Evolutionary conservation across 2,329 filamentous ascomycete genomes (phyloP).

Genomic region (Neofusicoccum sp.): DNA sequence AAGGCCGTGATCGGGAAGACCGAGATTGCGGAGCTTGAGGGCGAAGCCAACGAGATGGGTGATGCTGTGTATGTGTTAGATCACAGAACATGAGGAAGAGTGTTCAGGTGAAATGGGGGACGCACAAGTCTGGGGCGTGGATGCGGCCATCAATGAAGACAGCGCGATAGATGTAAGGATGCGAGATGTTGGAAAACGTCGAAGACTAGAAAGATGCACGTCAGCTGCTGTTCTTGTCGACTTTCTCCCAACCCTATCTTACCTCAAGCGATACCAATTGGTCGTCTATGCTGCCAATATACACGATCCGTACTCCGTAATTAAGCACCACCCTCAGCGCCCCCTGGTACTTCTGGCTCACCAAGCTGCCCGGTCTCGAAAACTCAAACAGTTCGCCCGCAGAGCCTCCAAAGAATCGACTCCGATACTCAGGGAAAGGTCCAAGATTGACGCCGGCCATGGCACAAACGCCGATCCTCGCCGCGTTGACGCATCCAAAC

Average conservation of each 20-base stretch:
- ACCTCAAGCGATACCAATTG: constrained; percentile 92
- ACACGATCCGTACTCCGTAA: constrained; percentile 81
- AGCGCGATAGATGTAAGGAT: constrained; percentile 93
- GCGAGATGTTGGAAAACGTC: constrained; percentile 79
- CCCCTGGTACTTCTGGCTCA: constrained; percentile 79
- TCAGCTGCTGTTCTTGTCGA: neutral
- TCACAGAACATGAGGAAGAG: neutral
- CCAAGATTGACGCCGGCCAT: constrained; percentile 93
- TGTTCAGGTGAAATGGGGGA: neutral
- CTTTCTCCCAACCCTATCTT: constrained; percentile 28
- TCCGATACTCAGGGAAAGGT: constrained; percentile 90
- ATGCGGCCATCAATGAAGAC: constrained; percentile 93
- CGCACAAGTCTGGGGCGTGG: constrained; percentile 80
- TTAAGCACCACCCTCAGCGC: constrained; percentile 74
- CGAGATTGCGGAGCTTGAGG: constrained; percentile 90
- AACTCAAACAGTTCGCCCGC: constrained; percentile 89
- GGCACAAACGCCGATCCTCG: constrained; percentile 82
- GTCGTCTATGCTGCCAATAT: constrained; percentile 93
- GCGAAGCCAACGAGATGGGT: constrained; percentile 91
- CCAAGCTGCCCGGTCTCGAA: constrained; percentile 75
- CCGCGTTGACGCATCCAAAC: constrained; percentile 76
- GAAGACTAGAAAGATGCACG: constrained; percentile 61
- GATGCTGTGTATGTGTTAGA: constrained; percentile 46
- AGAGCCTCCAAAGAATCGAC: constrained; percentile 86
- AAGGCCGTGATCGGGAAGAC: constrained; percentile 88